Evolutionary conservation across 768 basidiomycete genomes (phyloP), one percentile per base, ranked within the genome.

Genomic region (Tricholoma flavovirens): DNA sequence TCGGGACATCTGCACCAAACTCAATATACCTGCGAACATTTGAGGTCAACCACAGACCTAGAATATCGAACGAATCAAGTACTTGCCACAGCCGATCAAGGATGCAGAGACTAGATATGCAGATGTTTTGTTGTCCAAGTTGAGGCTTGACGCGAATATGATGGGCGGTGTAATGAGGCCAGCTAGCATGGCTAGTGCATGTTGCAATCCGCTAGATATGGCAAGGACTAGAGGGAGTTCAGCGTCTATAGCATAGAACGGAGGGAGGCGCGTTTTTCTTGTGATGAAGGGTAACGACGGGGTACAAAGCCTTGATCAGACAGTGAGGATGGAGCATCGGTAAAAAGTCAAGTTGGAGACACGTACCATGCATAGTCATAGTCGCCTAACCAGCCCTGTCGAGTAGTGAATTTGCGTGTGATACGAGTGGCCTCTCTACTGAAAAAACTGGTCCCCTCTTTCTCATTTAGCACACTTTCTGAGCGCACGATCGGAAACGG

Each of bases 111-210:
- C 82, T 84, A 92, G 82, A 64, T 92, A 93, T 0, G 86, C 74
- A 10, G 84, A 84, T 1, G 78, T 83, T 24, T 69, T 69, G 2
- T 76, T 63, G 49, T 87, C 83, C 17, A 91, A 71, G 56, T 71
- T 82, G 35, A 92, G 70, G 4, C 82, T 67, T 51, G 78, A 81
- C 1, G 87, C 82, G 61, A 92, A 85, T 56, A 90, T 87, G 62
- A 91, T 91, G 0, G 91, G 90, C 0, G 90, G 91, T 0, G 88
- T 88, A 62, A 92, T 90, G 42, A 90, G 74, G 2, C 88, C 89
- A 1, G 87, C 88, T 14, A 90, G 77, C 90, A 92, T 92, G 2
- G 88, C 88, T 9, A 91, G 80, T 1, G 86, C 80, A 64, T 90
- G 88, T 62, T 87, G 86, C 14, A 87, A 72, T 0, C 91, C 90